Base-by-base conservation (phyloP, 768 basidiomycete species). In the Phlegmacium glaucopus region DNA sequence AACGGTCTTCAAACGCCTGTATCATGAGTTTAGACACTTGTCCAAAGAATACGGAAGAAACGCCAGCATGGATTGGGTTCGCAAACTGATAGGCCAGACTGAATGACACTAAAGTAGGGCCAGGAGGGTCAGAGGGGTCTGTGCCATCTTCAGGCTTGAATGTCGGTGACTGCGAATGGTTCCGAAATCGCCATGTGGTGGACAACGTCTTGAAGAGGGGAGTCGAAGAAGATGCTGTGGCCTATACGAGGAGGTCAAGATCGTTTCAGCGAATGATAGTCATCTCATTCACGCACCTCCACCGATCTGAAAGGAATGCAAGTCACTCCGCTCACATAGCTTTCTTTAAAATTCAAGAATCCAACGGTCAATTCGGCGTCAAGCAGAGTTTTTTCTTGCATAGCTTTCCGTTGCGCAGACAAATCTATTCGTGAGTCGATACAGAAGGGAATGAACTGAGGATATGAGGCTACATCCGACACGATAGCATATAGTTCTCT, bases 1-100 rank as follows among this genome's bases (percentile, higher is more conserved):
- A 95, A 22, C 94, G 78, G 53, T 85, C 76, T 68, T 97, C 94
- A 57, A 99, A 99, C 1, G 94, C 94, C 44, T 85, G 71, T 17
- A 97, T 85, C 92, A 96, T 97, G 67, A 86, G 76, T 55, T 80
- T 80, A 3, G 90, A 89, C 4, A 96, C 85, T 61, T 88, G 83
- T 8, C 87, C 87, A 61, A 97, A 90, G 63, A 97, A 93, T 3
- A 83, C 71, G 16, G 84, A 76, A 4, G 90, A 89, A n/a, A 94
- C 76, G 4, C 82, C 77, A 2, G 90, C 87, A 61, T 97, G 85
- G 26, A 94, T 56, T 0, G 93, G 94, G 59, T 83, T 94, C 39
- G 87, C 78, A 62, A 98, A 98, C 18, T 87, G 80, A 65, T 88
- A 99, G 1, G 77, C 76, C 29, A 99, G 74, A 53, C 94, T 87